Base-by-base conservation (phyloP, 108 stramenopile species). In the Nannochloropsis salina region DNA sequence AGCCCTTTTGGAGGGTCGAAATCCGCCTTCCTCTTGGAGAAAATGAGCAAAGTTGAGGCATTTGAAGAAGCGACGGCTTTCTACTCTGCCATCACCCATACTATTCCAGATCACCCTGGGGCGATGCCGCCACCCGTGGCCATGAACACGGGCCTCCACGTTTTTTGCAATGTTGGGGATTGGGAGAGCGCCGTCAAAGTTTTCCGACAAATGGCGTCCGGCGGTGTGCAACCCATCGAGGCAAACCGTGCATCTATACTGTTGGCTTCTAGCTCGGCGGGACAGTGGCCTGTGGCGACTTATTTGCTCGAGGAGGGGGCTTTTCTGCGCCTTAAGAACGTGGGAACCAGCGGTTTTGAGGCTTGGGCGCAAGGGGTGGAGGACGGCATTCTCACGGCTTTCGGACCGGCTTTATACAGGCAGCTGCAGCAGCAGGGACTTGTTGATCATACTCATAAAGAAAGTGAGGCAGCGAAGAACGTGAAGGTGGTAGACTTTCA, bases 101-200 rank as follows among this genome's bases (percentile, higher is more conserved):
- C 61, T 1, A n/a, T 74, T 6, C 20, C 61, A 15, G 15, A 15
- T 15, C 15, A 15, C n/a, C 61, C 61, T 74, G 61, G n/a, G 15
- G 6, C 3, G 8, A 74, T n/a, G 3, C 61, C 61, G 61, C 20
- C 20, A 15, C 61, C 61, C 3, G 61, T 74, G 8, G 61, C 61
- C 20, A 15, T 74, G 61, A 74, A 74, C 61, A 74, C 61, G 15
- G 61, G 61, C n/a, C 8, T 74, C 20, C 61, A n/a, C 6, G 61
- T 74, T n/a, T 74, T 74, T n/a, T 74, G 61, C n/a, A 74, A n/a
- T 74, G 61, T 74, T 0, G 61, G 61, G 61, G 61, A 74, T 74
- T 74, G 61, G 61, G 61, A 74, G 61, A n/a, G 61, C 20, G 8
- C n/a, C 20, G 61, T n/a, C 20, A 2, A n/a, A 4, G 15, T 74